Base-by-base conservation (phyloP, 768 basidiomycete species). In the Russula dissimulans region DNA sequence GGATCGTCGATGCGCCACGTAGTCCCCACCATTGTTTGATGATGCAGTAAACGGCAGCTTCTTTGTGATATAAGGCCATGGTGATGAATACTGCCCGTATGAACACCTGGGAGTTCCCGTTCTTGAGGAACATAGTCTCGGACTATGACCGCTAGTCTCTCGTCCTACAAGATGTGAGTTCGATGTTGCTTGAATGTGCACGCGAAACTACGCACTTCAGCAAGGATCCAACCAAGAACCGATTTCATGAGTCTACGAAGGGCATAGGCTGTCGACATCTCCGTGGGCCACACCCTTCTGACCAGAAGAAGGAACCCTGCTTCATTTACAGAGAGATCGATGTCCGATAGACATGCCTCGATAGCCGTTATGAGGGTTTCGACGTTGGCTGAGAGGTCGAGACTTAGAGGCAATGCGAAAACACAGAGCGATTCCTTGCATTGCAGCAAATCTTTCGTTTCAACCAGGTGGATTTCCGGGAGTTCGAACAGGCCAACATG, bases 271-370 rank as follows among this genome's bases (percentile, higher is more conserved):
- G 90, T 86, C 44, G 82, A 78, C 70, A 90, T 76, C 15, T 84
- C 79, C 63, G 81, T 86, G 0, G 90, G 89, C 84, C 85, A 90
- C 62, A 89, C 81, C 66, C 83, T 78, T 56, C 83, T 78, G 5
- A 76, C 74, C n/a, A 93, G 74, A 15, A 91, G 73, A 8, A 89
- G 70, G 57, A 92, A 79, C 2, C 85, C 90, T 41, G 79, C 75
- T 71, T 93, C 91, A 66, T 90, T 89, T 31, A 84, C 76, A 3
- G 85, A 81, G 32, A 93, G 73, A 69, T 91, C 84, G 29, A 89
- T 68, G 66, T 90, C 87, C 5, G 76, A 74, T 26, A 93, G 74
- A 65, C 84, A 86, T 5, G 81, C 79, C 68, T 91, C 89, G 31
- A 91, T 81, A 5, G 86, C 78, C 7, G 82, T 77, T 18, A 90